Evolutionary conservation across 2,329 filamentous ascomycete species (phyloP).

Genomic region (Fusarium floridanum): DNA sequence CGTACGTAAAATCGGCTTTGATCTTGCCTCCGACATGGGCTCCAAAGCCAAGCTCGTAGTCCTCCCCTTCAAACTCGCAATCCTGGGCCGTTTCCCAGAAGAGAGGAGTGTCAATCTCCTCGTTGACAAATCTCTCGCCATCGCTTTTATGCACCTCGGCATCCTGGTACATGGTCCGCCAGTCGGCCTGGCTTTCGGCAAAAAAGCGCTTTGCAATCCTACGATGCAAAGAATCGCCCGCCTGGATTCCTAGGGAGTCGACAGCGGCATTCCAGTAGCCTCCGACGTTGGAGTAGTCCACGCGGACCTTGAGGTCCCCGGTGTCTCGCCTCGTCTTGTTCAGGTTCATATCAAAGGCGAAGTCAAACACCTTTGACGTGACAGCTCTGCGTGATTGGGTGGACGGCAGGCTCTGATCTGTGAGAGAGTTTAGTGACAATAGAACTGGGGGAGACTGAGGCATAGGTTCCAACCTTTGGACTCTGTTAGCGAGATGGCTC

Average conservation of each 20-base stretch:
- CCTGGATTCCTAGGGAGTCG: background rate
- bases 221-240: background rate
- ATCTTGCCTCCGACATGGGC: background rate
- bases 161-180: background rate
- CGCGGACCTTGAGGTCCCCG: background rate
- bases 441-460: background rate
- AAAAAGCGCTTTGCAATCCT: background rate
- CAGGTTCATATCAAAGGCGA: constrained; percentile 19
- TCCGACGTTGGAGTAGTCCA: background rate
- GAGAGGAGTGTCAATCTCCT: background rate
- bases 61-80: constrained; percentile 5
- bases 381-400: background rate
- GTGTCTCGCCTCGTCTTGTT: background rate
- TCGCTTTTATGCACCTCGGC: background rate
- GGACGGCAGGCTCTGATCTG: background rate
- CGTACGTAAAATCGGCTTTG: background rate
- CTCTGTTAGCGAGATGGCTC: constrained; percentile 4
- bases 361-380: constrained; percentile 15
- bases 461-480: background rate
- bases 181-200: background rate
- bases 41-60: constrained; percentile 8
- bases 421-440: background rate
- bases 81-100: constrained; percentile 1
- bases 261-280: background rate
- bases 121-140: background rate